These are phyloP conservation scores for Claviceps humidiphila DNA, from an alignment of 2,329 filamentous ascomycete species.

Conservation along the genomic window DNA sequence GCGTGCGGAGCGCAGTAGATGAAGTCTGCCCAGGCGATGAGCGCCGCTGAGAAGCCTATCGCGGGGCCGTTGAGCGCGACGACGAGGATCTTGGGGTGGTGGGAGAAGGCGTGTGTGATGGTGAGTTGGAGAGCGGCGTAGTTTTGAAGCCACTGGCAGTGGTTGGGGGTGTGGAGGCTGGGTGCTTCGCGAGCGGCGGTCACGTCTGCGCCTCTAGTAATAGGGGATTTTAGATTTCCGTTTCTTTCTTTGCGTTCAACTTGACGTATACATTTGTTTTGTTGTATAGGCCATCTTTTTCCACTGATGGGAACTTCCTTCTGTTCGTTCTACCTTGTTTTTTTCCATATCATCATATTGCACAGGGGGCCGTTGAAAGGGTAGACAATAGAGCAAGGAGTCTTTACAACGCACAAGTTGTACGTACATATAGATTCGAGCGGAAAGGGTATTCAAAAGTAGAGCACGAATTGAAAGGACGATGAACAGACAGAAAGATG, in stretches of 20 bases:
- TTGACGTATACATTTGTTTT: background rate
- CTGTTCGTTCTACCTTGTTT: too few species aligned
- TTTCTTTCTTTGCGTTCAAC: background rate
- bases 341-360: too few species aligned
- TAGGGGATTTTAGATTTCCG: background rate
- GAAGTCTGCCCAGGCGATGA: constrained; percentile 79
- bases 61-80: constrained; percentile 85
- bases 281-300: too few species aligned
- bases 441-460: too few species aligned
- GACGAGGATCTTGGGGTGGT: constrained; percentile 86
- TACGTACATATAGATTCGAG: too few species aligned
- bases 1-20: constrained; percentile 72
- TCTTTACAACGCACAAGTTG: too few species aligned
- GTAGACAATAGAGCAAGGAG: too few species aligned
- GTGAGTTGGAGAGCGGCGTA: constrained; percentile 84
- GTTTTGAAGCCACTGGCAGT: constrained; percentile 44
- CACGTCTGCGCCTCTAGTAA: constrained; percentile 63
- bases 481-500: background rate
- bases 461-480: background rate
- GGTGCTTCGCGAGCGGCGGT: constrained; percentile 34
- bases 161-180: constrained; percentile 22
- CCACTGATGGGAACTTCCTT: too few species aligned
- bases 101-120: constrained; percentile 79
- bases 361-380: too few species aligned
- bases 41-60: constrained; percentile 74